A percentile compares a stretch with the other conserved stretches of the same genome.
Evolutionary conservation across 805 yeast species (phyloP).

Genomic region (Cyberlindnera misumaiensis): DNA sequence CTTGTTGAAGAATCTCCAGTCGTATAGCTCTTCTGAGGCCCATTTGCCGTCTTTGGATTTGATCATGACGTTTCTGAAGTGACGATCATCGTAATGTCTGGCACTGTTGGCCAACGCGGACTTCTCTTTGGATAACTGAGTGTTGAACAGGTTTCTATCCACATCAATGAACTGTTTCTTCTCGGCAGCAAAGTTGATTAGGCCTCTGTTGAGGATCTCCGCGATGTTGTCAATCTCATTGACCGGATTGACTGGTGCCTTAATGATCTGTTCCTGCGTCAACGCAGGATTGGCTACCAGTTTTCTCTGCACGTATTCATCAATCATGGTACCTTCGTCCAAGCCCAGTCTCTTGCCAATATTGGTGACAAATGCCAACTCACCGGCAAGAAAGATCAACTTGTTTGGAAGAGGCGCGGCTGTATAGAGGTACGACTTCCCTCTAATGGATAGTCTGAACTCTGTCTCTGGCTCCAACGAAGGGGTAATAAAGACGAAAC

Average conservation of each 20-base stretch:
- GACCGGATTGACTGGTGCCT: slow-evolving; percentile 25
- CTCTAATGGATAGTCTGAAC: slow-evolving; percentile 31
- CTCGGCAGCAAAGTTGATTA: slow-evolving; percentile 23
- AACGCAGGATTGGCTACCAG: slow-evolving; percentile 14
- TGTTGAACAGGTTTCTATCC: slow-evolving; percentile 20
- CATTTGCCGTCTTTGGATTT: slow-evolving; percentile 29
- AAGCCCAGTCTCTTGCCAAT: slow-evolving; percentile 26
- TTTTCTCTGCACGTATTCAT: slow-evolving; percentile 27
- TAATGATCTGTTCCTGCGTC: slow-evolving; percentile 25
- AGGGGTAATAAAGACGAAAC: slow-evolving; percentile 24
- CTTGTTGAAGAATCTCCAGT: slow-evolving; percentile 59
- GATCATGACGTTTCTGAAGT: slow-evolving; percentile 27
- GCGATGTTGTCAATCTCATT: slow-evolving; percentile 24
- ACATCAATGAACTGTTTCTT: slow-evolving; percentile 15
- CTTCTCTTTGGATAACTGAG: slow-evolving; percentile 24
- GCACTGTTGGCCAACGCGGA: slow-evolving; percentile 27
- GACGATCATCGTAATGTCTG: slow-evolving; percentile 22
- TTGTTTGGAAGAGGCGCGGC: slow-evolving; percentile 40
- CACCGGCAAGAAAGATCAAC: slow-evolving; percentile 35
- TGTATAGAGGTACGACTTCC: slow-evolving; percentile 35
- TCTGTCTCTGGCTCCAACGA: slow-evolving; percentile 29
- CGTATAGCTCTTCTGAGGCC: slow-evolving; percentile 39
- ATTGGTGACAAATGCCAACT: slow-evolving; percentile 32
- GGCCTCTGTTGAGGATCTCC: slow-evolving; percentile 22
- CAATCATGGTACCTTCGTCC: slow-evolving; percentile 28